Conservation (phyloP, 306 rosid species). For the Trichosanthes truncata region DNA sequence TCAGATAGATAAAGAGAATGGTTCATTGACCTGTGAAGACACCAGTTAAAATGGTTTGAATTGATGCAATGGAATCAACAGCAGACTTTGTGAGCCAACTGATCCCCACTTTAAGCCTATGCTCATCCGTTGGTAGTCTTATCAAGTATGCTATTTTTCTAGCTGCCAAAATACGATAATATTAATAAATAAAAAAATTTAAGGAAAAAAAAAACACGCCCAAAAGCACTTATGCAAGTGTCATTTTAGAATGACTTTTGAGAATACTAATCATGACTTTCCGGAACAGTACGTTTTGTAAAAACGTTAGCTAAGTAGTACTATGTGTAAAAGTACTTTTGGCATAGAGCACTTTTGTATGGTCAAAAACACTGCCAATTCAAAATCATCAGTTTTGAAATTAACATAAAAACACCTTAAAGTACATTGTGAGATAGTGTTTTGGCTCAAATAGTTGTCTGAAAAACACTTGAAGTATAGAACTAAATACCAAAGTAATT, state of each 20-base stretch:
- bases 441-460: not conserved
- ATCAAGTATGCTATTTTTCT: conserved; percentile 91
- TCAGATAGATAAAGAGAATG: not conserved
- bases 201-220: too few relatives aligned
- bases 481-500: not conserved
- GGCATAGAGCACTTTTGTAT: not conserved
- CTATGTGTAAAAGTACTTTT: not conserved
- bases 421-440: not conserved
- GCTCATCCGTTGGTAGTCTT: conserved; percentile 89
- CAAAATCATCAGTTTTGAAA: not conserved
- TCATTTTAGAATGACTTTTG: not conserved
- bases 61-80: conserved; percentile 54
- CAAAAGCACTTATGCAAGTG: not conserved
- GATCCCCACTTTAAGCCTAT: conserved; percentile 79
- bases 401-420: not conserved
- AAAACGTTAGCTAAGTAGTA: too few relatives aligned
- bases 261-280: too few relatives aligned
- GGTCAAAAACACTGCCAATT: not conserved
- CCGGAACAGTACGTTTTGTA: too few relatives aligned
- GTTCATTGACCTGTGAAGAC: conserved; percentile 33
- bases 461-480: not conserved
- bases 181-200: not conserved
- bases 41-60: conserved; percentile 59
- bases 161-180: conserved; percentile 37
- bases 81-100: conserved; percentile 93